Evolutionary conservation across 2,329 filamentous ascomycete species (phyloP).

Genomic region (Fusarium anguioides): DNA sequence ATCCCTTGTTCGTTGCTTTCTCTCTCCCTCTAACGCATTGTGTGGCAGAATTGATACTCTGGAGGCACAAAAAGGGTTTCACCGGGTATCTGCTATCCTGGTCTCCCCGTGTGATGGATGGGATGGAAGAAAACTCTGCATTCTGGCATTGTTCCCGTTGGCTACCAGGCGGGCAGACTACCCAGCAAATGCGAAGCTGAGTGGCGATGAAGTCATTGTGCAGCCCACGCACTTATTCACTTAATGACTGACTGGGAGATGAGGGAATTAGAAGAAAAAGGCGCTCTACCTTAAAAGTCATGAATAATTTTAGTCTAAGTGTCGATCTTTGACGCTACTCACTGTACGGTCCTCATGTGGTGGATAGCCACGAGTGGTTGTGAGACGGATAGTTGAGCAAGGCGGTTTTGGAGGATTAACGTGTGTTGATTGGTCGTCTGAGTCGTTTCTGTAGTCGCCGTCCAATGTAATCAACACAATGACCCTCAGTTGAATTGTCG

Average conservation of each 20-base stretch:
- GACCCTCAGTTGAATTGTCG: constrained; percentile 11
- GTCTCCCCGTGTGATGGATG: constrained; percentile 12
- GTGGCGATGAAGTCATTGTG: constrained; percentile 34
- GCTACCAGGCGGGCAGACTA: neutral
- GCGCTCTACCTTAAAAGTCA: constrained; percentile 10
- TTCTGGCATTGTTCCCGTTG: constrained; percentile 21
- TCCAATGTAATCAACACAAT: constrained; percentile 24
- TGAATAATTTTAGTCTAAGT: constrained; percentile 8
- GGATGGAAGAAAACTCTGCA: constrained; percentile 35
- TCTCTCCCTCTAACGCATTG: constrained; percentile 9
- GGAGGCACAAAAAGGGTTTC: constrained; percentile 31
- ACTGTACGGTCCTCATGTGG: neutral
- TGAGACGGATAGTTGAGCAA: neutral
- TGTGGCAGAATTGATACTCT: constrained; percentile 28
- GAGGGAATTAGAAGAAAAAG: constrained; percentile 35
- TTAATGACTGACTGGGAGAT: constrained; percentile 18
- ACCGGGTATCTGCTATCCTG: constrained; percentile 24
- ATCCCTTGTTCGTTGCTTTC: constrained; percentile 19
- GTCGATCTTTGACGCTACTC: constrained; percentile 20
- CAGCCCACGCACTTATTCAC: constrained; percentile 11
- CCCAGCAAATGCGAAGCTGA: constrained; percentile 2
- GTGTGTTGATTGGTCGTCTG: constrained; percentile 5
- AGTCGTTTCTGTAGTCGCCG: neutral
- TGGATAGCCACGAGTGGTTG: neutral
- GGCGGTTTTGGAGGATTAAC: constrained; percentile 4